Base-by-base conservation (phyloP, 1,284 basidiomycete species). In the Pterula multifida region DNA sequence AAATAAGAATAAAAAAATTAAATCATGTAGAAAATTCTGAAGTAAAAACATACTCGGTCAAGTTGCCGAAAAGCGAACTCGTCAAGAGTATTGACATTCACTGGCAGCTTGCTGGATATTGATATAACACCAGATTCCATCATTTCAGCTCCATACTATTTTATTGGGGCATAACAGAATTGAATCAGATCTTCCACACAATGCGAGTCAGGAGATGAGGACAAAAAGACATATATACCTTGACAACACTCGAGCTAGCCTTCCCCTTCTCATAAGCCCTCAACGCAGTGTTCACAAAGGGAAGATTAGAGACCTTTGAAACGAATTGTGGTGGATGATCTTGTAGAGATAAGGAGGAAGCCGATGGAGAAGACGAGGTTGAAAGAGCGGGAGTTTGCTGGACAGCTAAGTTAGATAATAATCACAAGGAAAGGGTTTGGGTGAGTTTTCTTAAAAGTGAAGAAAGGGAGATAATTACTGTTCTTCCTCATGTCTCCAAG, bases 1-100 rank as follows among this genome's bases (percentile, higher is more conserved):
- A 6, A 42, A 11, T 9, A 19, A 11, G 9, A 42, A 17, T 42
- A 4, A 6, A 6, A 42, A 42, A 9, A 6, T 17, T 6, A 4
- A 9, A n/a, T 11, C 9, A 42, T 9, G 39, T 11, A 42, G 39
- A 42, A n/a, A n/a, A n/a, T n/a, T n/a, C n/a, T n/a, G n/a, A 4
- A 17, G 39, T 9, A 42, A 9, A 42, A 6, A 69, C 80, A 57
- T 55, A 89, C 81, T 60, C 79, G 73, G 64, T 93, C 89, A 45
- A 93, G 72, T 61, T 92, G 89, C 49, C 87, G 74, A 60, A 85
- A 88, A 1, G 90, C 90, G 64, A 92, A 92, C 54, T 89, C 87
- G 57, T 93, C 90, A n/a, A 91, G 68, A 59, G 84, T 81, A 53
- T 79, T 80, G 44, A 77, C 81, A 53, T 78, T 78, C 50, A 78